These are phyloP conservation scores for Malus asiatica DNA, from an alignment of 306 rosid genomes.

Conservation along the genomic window DNA sequence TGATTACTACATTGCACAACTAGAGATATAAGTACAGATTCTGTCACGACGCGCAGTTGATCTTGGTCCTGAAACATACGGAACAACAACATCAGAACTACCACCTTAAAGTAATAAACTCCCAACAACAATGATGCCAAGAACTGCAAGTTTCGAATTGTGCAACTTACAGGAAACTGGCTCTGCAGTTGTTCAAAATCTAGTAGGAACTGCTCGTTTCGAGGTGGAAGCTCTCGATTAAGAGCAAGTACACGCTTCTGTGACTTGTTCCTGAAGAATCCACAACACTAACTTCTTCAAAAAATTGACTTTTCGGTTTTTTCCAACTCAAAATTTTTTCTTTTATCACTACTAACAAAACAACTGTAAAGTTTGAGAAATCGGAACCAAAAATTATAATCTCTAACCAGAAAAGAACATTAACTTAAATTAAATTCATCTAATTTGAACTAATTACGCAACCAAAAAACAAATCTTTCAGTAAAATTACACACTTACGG, in stretches of 20 bases:
- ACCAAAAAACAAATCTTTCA: neutral
- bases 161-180: constrained; percentile 75
- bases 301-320: neutral
- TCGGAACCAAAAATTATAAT: neutral
- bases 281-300: neutral
- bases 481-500: constrained; percentile 36
- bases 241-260: constrained; percentile 87
- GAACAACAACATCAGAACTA: constrained; percentile 3
- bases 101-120: neutral
- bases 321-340: neutral
- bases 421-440: neutral
- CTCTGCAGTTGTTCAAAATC: constrained; percentile 91
- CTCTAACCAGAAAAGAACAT: neutral
- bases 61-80: constrained; percentile 72
- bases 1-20: constrained; percentile 87
- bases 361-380: neutral
- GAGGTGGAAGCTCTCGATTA: constrained; percentile 87
- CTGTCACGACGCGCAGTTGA: constrained; percentile 75
- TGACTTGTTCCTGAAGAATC: constrained; percentile 66
- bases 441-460: neutral
- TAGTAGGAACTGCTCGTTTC: constrained; percentile 80
- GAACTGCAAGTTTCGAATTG: neutral
- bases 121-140: neutral
- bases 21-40: constrained; percentile 67
- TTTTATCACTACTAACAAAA: neutral